Evolutionary conservation across 805 yeast species (phyloP), one percentile per base, ranked within the genome.

Genomic region (Ogataea degrootiae): DNA sequence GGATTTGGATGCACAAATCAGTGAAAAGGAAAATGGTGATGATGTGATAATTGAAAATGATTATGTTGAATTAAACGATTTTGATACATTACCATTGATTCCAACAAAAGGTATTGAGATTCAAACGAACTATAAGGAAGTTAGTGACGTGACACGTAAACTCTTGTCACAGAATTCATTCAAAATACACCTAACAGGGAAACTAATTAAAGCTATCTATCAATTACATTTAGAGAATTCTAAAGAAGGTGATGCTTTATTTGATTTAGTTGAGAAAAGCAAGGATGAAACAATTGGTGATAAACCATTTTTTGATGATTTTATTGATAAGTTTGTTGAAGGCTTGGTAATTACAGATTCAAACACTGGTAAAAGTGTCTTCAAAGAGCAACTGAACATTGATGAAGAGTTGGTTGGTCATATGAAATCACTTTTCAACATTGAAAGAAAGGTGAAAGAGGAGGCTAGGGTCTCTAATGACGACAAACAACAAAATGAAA

Each of bases 1-100:
- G 73, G 78, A 75, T 53, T 53, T 78, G n/a, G 67, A 62, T 44
- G 40, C 37, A 4, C n/a, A 31, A 16, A 39, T 52, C 19, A 47
- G 50, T 22, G 51, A 47, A 1, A 33, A 38, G 12, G 54, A 51
- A 5, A 73, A 69, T 41, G 36, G 34, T 17, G 35, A 15, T 16
- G 47, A 50, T 19, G 35, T 16, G 2, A 38, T 45, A 14, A 40
- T 39, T 2, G 63, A 59, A 29, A 34, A 39, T 26, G 37, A 22
- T 14, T 57, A 38, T 38, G 53, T 57, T 3, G 66, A 61, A 34
- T 37, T 59, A 14, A 57, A 55, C 42, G 50, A 54, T 33, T 39
- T 55, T 19, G 60, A 57, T 21, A 37, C 52, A 9, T 19, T 58
- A 2, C 56, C 60, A 0, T 29, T 57, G 1, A 42, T 47, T 1